A percentile compares a stretch with the other conserved stretches of the same genome.
Conservation (phyloP, 192 early-diverging fungal species). For the Glomus cerebriforme region DNA sequence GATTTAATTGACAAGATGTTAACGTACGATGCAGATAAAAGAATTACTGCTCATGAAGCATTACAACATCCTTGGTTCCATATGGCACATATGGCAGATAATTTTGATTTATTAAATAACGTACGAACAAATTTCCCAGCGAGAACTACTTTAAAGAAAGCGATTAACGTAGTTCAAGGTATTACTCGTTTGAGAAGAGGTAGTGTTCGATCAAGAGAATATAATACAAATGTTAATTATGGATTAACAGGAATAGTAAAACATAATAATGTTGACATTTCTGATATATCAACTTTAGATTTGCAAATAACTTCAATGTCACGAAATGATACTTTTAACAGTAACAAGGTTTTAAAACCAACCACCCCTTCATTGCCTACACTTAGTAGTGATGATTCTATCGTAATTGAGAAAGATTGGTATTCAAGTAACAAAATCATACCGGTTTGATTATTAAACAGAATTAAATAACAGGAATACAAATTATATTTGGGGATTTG, state of each 20-base stretch:
- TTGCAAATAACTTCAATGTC: not conserved
- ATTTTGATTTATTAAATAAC: slow-evolving; percentile 10
- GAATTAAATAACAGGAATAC: not conserved
- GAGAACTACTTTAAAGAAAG: not conserved
- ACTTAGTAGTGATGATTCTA: not conserved
- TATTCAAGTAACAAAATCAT: not conserved
- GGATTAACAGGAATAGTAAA: not conserved
- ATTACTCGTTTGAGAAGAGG: not conserved
- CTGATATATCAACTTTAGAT: not conserved
- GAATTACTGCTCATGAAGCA: slow-evolving; percentile 81
- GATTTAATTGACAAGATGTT: slow-evolving; percentile 71
- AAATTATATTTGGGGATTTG: no score
- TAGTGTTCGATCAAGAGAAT: not conserved
- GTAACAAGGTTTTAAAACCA: not conserved
- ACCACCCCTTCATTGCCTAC: not conserved
- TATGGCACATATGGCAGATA: not conserved
- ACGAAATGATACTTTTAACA: not conserved
- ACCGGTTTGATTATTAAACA: not conserved
- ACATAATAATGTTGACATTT: not conserved
- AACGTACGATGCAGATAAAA: slow-evolving; percentile 65
- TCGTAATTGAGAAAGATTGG: not conserved
- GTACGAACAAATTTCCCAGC: not conserved
- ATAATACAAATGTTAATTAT: not conserved
- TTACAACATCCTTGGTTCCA: slow-evolving; percentile 82
- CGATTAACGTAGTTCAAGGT: slow-evolving; percentile 9